A percentile compares a stretch with the other conserved stretches of the same genome.
phyloP scores from a whole-genome alignment of 1,284 basidiomycete genomes.

The Inonotus hispidus region DNA sequence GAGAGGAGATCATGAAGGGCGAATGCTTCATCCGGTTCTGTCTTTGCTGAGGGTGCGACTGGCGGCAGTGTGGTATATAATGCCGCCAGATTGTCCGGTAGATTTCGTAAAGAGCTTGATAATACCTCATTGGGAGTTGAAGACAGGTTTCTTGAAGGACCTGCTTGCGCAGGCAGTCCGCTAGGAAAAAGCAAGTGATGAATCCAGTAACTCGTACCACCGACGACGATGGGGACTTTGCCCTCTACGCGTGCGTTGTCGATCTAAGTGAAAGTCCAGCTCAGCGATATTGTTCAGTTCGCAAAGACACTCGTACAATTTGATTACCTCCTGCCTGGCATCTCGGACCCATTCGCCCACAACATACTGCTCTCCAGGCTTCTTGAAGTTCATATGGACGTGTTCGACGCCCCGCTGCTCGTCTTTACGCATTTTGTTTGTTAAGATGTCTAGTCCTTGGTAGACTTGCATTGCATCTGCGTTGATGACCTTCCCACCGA shows the following conservation, averaged over 20 bases:
- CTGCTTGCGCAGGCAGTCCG: constrained; percentile 39
- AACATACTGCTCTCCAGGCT: constrained; percentile 82
- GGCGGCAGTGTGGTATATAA: constrained; percentile 53
- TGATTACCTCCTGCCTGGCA: constrained; percentile 58
- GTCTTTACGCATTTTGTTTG: constrained; percentile 82
- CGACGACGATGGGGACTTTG: constrained; percentile 84
- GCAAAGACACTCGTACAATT: background rate
- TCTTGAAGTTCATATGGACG: constrained; percentile 83
- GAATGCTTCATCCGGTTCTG: constrained; percentile 50
- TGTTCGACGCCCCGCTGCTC: constrained; percentile 85
- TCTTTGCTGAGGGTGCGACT: constrained; percentile 44
- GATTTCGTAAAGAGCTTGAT: constrained; percentile 32
- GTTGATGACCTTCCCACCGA: constrained; percentile 73
- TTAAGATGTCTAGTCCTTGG: constrained; percentile 88
- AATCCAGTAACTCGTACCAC: constrained; percentile 96
- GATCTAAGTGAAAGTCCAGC: constrained; percentile 43
- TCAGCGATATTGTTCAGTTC: background rate
- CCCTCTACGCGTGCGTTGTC: constrained; percentile 55
- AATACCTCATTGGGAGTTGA: constrained; percentile 33
- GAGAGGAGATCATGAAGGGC: constrained; percentile 64
- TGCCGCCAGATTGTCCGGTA: constrained; percentile 43
- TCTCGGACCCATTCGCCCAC: constrained; percentile 84
- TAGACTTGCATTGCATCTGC: constrained; percentile 99
- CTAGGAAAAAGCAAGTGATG: constrained; percentile 87
- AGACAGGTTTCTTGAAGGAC: constrained; percentile 3